Evolutionary conservation across 371 early-diverging fungal species (phyloP).

Genomic region (Blastocladiella emersonii): DNA sequence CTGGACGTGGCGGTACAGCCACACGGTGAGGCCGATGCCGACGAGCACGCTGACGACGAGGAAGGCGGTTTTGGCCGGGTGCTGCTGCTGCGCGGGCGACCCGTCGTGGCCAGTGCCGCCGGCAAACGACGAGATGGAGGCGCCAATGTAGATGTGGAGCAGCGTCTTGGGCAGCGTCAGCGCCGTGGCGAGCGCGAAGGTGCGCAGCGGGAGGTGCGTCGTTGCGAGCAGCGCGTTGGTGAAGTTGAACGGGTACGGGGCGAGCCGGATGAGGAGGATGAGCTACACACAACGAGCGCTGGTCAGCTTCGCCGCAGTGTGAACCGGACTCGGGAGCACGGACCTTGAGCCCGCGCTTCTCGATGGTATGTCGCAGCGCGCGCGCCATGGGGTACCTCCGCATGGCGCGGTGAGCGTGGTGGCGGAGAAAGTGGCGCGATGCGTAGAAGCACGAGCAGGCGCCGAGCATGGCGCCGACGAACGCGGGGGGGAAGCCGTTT

Average conservation of each 20-base stretch:
- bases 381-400: neutral
- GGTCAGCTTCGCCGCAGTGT: no score
- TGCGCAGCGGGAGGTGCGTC: constrained; percentile 2
- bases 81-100: neutral
- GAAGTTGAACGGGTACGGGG: constrained; percentile 8
- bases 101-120: neutral
- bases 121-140: neutral
- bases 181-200: constrained; percentile 5
- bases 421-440: neutral
- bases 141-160: constrained; percentile 5
- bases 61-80: neutral
- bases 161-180: neutral
- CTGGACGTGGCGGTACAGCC: constrained; percentile 5
- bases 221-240: constrained; percentile 7
- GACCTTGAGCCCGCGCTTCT: neutral
- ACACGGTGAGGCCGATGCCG: constrained; percentile 5
- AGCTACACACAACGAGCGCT: neutral
- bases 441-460: neutral
- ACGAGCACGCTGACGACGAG: neutral
- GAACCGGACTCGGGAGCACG: neutral
- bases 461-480: neutral
- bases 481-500: neutral
- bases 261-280: constrained; percentile 6
- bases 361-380: neutral
- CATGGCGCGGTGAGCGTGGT: neutral